Percentiles rank a stretch among this genome's conserved stretches.
Conservation (phyloP, 1,284 basidiomycete genomes). For the Apiotrichum siamense region DNA sequence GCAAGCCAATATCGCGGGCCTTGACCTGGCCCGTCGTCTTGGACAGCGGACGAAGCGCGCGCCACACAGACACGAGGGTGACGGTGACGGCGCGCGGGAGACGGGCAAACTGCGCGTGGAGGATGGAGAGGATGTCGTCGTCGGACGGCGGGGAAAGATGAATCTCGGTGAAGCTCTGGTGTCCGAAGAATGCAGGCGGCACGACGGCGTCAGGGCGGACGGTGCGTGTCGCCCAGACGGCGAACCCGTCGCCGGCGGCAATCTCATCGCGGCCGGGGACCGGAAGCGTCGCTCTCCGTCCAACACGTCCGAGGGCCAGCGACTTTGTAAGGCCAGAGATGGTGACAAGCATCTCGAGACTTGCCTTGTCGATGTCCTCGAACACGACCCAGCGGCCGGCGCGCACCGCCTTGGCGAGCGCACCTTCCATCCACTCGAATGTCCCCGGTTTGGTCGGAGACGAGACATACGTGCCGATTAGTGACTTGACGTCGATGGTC, state of each 20-base stretch:
- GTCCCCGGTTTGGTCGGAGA: conserved; percentile 77
- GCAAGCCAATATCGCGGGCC: conserved; percentile 58
- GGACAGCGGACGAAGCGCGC: conserved; percentile 36
- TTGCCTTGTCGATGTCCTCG: conserved; percentile 85
- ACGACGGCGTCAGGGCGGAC: conserved; percentile 45
- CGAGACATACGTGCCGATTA: conserved; percentile 90
- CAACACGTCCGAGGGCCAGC: conserved; percentile 57
- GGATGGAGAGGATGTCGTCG: conserved; percentile 64
- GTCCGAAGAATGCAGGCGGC: conserved; percentile 66
- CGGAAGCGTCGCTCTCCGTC: conserved; percentile 62
- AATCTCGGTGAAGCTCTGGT: conserved; percentile 74
- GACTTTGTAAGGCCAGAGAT: conserved; percentile 78
- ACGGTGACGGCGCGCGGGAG: conserved; percentile 52
- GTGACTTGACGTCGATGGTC: conserved; percentile 85
- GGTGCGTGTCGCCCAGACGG: conserved; percentile 74
- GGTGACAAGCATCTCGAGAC: conserved; percentile 75
- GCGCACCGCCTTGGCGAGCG: conserved; percentile 81
- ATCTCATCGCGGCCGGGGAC: conserved; percentile 65
- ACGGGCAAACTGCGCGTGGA: conserved; percentile 60
- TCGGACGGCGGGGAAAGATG: conserved; percentile 57
- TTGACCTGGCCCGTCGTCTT: conserved; percentile 43
- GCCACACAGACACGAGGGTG: conserved; percentile 39
- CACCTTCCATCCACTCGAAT: conserved; percentile 96
- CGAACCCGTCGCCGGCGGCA: conserved; percentile 65
- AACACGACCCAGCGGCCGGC: conserved; percentile 92